phyloP scores from a whole-genome alignment of 2,329 filamentous ascomycete species.

The Rhinocladiella similis region DNA sequence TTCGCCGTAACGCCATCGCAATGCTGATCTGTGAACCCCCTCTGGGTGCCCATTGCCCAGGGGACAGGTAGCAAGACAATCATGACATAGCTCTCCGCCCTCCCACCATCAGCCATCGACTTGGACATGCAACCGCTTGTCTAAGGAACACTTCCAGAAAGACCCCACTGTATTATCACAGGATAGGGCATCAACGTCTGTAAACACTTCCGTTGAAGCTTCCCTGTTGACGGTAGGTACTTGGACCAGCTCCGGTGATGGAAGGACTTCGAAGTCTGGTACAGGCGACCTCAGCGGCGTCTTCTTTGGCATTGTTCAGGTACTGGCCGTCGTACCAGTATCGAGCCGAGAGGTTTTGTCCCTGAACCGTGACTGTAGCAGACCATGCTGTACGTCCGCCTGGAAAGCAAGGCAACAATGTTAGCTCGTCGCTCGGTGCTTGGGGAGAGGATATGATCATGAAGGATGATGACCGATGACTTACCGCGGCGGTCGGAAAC shows the following conservation, averaged over 20 bases:
- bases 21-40: constrained; percentile 17
- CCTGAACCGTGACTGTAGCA: constrained; percentile 71
- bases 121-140: not conserved
- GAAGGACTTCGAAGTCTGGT: constrained; percentile 35
- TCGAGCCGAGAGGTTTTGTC: constrained; percentile 66
- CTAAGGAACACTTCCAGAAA: not conserved
- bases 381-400: constrained; percentile 92
- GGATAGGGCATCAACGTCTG: constrained; percentile 10
- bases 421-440: not conserved
- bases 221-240: constrained; percentile 12
- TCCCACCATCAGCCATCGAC: not conserved
- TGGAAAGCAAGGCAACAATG: constrained; percentile 39
- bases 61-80: constrained; percentile 12
- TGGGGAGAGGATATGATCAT: constrained; percentile 1
- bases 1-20: constrained; percentile 26
- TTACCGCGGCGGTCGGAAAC: constrained; percentile 67
- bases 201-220: constrained; percentile 15
- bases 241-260: constrained; percentile 23
- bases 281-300: constrained; percentile 79
- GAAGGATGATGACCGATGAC: constrained; percentile 3
- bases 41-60: not conserved
- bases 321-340: constrained; percentile 93
- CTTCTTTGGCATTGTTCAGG: constrained; percentile 83
- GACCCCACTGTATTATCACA: too few relatives aligned
- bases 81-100: not conserved